Base-by-base conservation (phyloP, 78 protist species). In the Planoprotostelium fungivorum region DNA sequence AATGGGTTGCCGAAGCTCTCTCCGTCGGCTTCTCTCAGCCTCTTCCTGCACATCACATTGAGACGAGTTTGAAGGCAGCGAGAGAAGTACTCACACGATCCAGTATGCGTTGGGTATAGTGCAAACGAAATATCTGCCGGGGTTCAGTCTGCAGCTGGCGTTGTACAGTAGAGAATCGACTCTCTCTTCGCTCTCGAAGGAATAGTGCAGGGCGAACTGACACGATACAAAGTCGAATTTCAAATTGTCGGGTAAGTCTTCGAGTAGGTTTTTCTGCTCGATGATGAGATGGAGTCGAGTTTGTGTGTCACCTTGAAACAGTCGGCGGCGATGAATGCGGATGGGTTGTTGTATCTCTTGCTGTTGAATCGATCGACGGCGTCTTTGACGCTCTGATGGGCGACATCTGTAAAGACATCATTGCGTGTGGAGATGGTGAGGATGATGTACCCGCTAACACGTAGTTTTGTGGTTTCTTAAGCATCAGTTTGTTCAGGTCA, bases 181-280 rank as follows among this genome's bases (percentile, higher is more conserved):
- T 83, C 91, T 85, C 87, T 88, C 90, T 84, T 94, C 94, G 28
- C 90, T 83, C 35, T 86, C 93, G 89, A 94, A 96, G 29, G 95
- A 63, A 36, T 96, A 96, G 39, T 96, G 97, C 0, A 93, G 36
- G 0, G 97, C 94, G 38, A 96, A 94, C 84, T 96, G 97, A 51
- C 97, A 96, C 37, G 96, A 93, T 36, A 94, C 97, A 0, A 96
- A 37, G 31, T 94, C 90, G 39, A 95, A 91, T 35, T 87, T 89
- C 25, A 88, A 23, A 1, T 51, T 84, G 5, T 85, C 35, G 5
- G 73, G 73, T 25, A 51, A 16, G 73, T 5, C 73, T 16, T 51
- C 73, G 31, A 51, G 16, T 16, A 51, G 73, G 73, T 51, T 16
- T 16, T 5, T 51, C 73, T 51, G 73, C 16, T 25, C 5, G 31